Conservation (phyloP, 164 flowering plant genomes). For the Umbilicus rupestris region DNA sequence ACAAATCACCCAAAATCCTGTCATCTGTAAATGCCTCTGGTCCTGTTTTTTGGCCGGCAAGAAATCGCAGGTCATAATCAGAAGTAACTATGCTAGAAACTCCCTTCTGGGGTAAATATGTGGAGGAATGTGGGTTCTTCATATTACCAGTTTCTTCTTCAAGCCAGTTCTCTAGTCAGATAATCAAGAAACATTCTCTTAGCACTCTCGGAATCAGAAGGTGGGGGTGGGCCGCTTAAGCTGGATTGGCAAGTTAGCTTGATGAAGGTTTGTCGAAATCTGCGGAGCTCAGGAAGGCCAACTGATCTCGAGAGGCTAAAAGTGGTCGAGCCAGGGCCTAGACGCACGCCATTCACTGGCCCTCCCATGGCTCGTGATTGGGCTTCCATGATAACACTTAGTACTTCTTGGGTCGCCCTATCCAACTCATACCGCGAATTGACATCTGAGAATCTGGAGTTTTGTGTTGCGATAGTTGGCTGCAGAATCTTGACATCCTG, state of each 20-base stretch:
- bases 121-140: too few species aligned
- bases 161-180: constrained; percentile 66
- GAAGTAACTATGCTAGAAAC: too few species aligned
- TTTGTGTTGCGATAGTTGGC: constrained; percentile 91
- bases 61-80: too few species aligned
- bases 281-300: constrained; percentile 82
- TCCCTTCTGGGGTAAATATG: too few species aligned
- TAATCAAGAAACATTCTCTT: constrained; percentile 94
- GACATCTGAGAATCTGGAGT: constrained; percentile 51
- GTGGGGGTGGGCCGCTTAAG: constrained; percentile 97
- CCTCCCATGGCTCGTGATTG: constrained; percentile 70
- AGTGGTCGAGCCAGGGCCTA: constrained; percentile 50
- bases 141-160: too few species aligned
- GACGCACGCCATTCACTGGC: constrained; percentile 43
- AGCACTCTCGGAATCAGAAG: constrained; percentile 81
- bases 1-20: too few species aligned
- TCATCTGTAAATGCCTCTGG: too few species aligned
- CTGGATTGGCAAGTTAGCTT: constrained; percentile 86
- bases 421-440: constrained; percentile 87
- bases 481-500: constrained; percentile 64
- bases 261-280: constrained; percentile 72
- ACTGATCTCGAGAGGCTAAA: constrained; percentile 52
- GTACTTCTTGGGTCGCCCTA: constrained; percentile 85
- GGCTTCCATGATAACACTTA: constrained; percentile 69
- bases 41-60: too few species aligned